Evolutionary conservation across 2,329 filamentous ascomycete genomes (phyloP).

Genomic region (Arthroderma sp.): DNA sequence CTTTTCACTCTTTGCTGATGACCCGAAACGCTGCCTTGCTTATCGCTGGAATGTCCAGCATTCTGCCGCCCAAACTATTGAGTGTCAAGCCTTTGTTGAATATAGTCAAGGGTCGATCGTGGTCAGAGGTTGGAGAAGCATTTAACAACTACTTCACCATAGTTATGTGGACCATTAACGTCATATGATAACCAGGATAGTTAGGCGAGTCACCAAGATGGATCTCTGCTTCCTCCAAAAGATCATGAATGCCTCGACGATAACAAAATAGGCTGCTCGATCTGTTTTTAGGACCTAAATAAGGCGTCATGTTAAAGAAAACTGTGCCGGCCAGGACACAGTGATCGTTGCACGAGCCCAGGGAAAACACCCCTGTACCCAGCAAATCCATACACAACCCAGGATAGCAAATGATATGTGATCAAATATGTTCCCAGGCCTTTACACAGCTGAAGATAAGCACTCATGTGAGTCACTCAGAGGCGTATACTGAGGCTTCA

Average conservation of each 20-base stretch:
- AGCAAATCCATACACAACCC: background rate
- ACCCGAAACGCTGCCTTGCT: too few relatives aligned
- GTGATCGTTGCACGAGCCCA: background rate
- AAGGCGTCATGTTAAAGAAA: background rate
- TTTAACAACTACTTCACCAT: background rate
- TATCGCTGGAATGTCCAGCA: too few relatives aligned
- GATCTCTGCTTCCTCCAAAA: background rate
- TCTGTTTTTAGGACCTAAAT: background rate
- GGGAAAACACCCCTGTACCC: background rate
- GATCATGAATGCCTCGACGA: background rate
- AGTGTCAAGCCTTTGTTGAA: too few relatives aligned
- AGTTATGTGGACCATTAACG: background rate
- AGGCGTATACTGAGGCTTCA: background rate
- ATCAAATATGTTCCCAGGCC: background rate
- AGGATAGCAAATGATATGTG: background rate
- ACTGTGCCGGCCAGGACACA: background rate
- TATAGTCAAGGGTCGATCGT: background rate
- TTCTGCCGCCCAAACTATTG: too few relatives aligned
- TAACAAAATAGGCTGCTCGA: background rate
- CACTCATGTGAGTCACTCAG: background rate
- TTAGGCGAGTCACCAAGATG: background rate
- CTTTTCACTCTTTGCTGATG: background rate
- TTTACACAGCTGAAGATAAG: background rate
- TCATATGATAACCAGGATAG: background rate
- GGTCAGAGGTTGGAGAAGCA: background rate